phyloP scores from a whole-genome alignment of 805 yeast genomes.

The Kuraishia ogatae region DNA sequence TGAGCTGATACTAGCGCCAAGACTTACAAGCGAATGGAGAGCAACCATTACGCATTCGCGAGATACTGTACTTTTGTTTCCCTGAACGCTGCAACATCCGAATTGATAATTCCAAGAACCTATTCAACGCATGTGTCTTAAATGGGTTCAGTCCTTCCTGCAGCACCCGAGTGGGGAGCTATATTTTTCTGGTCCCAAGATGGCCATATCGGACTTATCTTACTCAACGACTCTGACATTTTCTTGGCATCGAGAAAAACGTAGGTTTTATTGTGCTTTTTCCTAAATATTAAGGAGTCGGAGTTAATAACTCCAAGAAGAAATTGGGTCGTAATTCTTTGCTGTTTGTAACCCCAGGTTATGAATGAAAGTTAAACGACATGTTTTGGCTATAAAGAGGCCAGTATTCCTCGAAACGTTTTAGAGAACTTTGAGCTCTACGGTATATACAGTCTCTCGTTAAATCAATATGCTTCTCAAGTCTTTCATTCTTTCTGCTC shows the following conservation, averaged over 20 bases:
- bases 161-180: background rate
- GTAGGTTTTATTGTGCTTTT: background rate
- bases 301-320: background rate
- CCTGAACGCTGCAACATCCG: background rate
- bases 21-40: too few species aligned
- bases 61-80: background rate
- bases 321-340: background rate
- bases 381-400: background rate
- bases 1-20: too few species aligned
- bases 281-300: background rate
- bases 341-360: background rate
- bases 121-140: background rate
- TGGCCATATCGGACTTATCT: background rate
- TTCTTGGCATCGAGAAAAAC: background rate
- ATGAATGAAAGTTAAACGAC: background rate
- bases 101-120: background rate
- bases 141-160: background rate
- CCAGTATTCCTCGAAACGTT: background rate
- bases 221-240: background rate
- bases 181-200: background rate
- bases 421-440: background rate
- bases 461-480: conserved; percentile 2
- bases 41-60: too few species aligned
- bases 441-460: background rate
- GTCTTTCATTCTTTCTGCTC: conserved; percentile 11